These are phyloP conservation scores for Strobilomyces confusus DNA, from an alignment of 768 basidiomycete genomes.

Conservation along the genomic window DNA sequence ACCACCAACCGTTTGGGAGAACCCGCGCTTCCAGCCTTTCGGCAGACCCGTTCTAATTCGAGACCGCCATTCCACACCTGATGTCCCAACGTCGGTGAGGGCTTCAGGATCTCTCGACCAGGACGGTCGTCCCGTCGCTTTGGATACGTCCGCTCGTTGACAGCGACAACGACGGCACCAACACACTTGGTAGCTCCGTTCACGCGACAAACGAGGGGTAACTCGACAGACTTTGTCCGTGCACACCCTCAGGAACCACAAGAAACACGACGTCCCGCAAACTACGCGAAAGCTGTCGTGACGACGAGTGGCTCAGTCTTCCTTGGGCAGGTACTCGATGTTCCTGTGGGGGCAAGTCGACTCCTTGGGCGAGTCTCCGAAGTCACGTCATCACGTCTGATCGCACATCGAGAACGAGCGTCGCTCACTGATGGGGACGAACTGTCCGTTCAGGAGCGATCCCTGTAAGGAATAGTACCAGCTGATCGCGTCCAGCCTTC, in stretches of 20 bases:
- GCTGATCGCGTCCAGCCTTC: slow-evolving; percentile 41
- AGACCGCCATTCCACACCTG: too few relatives aligned
- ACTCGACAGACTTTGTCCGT: too few relatives aligned
- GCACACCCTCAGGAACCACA: neutral
- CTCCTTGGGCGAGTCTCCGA: slow-evolving; percentile 46
- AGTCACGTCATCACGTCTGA: neutral
- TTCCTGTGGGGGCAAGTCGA: slow-evolving; percentile 54
- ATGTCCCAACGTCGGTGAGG: too few relatives aligned
- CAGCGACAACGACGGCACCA: too few relatives aligned
- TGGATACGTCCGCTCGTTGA: too few relatives aligned
- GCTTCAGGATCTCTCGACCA: too few relatives aligned
- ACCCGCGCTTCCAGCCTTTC: too few relatives aligned
- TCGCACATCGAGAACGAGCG: neutral
- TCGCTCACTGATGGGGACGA: slow-evolving; percentile 54
- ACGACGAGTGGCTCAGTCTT: slow-evolving; percentile 33
- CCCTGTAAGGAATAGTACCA: slow-evolving; percentile 67
- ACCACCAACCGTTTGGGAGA: too few relatives aligned
- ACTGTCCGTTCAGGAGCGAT: slow-evolving; percentile 58
- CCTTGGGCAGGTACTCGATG: slow-evolving; percentile 51
- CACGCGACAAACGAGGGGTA: neutral
- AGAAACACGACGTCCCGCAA: neutral
- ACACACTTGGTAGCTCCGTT: too few relatives aligned
- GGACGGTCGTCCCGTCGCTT: too few relatives aligned
- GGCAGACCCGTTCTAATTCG: too few relatives aligned
- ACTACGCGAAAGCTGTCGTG: neutral